A percentile compares a stretch with the other conserved stretches of the same genome.
These are phyloP conservation scores for Aureoboletus auriporus DNA, from an alignment of 768 basidiomycete species.

Conservation along the genomic window DNA sequence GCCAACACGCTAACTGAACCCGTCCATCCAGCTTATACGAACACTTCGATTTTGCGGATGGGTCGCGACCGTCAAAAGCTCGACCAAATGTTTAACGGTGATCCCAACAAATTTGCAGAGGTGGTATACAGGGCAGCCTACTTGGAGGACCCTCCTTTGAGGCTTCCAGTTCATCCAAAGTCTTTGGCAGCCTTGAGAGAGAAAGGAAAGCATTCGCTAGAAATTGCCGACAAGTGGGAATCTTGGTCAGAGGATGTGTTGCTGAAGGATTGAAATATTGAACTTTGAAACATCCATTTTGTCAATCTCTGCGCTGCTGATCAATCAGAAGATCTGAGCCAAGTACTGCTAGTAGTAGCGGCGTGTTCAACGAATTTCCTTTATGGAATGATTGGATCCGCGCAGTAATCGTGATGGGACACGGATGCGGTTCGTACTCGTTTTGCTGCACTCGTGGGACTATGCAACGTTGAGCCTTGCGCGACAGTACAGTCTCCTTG, in stretches of 20 bases:
- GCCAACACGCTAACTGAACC: not conserved
- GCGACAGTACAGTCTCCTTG: no score
- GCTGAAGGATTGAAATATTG: not conserved
- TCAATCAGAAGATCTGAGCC: no score
- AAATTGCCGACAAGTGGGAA: slow-evolving; percentile 15
- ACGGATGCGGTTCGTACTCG: no score
- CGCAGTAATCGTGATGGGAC: no score
- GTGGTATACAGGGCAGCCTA: slow-evolving; percentile 4
- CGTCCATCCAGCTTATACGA: slow-evolving; percentile 13
- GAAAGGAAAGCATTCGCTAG: slow-evolving; percentile 6
- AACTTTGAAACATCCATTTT: not conserved
- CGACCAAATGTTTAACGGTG: slow-evolving; percentile 2
- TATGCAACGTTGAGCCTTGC: no score
- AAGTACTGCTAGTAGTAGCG: no score
- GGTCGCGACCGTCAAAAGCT: not conserved
- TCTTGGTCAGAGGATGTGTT: slow-evolving; percentile 17
- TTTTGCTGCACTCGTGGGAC: no score
- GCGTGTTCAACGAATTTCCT: no score
- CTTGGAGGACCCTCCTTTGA: slow-evolving; percentile 13
- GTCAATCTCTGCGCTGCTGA: no score
- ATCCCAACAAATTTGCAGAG: slow-evolving; percentile 15
- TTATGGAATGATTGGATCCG: no score
- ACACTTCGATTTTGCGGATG: slow-evolving; percentile 4
- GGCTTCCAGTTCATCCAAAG: slow-evolving; percentile 5
- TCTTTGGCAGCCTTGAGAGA: not conserved